Percentiles rank a stretch among this genome's conserved stretches.
phyloP scores from a whole-genome alignment of 345 rosid species.

The Sisymbrium irio region DNA sequence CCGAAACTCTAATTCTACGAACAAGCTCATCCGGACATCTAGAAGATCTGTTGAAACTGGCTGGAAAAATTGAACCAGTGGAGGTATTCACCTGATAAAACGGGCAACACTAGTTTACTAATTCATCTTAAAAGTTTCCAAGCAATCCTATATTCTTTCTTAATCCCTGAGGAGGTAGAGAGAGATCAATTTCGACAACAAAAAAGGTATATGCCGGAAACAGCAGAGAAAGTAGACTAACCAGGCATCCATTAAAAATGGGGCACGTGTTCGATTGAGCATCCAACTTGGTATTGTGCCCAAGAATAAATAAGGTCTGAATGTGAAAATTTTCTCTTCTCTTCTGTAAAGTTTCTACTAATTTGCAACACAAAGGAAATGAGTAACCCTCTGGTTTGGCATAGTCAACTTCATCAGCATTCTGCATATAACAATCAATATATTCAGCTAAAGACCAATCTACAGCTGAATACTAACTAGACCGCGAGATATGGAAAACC shows the following conservation, averaged over 20 bases:
- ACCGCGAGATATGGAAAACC: constrained; percentile 20
- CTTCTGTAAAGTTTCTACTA: constrained; percentile 57
- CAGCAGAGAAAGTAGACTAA: constrained; percentile 35
- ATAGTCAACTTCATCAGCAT: constrained; percentile 28
- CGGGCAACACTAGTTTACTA: background rate
- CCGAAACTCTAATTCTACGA: constrained; percentile 62
- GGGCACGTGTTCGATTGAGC: constrained; percentile 61
- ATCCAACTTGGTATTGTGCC: constrained; percentile 71
- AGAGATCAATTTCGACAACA: no score
- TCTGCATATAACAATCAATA: constrained; percentile 55
- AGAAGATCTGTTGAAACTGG: constrained; percentile 60
- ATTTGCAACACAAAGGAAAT: constrained; percentile 61
- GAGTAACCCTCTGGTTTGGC: constrained; percentile 54
- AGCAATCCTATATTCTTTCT: background rate
- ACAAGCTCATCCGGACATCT: constrained; percentile 88
- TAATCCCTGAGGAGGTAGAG: background rate
- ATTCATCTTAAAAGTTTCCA: background rate
- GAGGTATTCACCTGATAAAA: constrained; percentile 61
- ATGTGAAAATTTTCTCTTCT: constrained; percentile 72
- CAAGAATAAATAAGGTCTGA: constrained; percentile 59
- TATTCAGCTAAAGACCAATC: constrained; percentile 29
- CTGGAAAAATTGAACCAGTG: constrained; percentile 59
- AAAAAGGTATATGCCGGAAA: background rate
- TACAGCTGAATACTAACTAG: background rate
- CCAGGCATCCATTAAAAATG: constrained; percentile 70